A percentile compares a stretch with the other conserved stretches of the same genome.
Conservation (phyloP, 2,329 filamentous ascomycete species). For the Pyrenochaeta sp. region DNA sequence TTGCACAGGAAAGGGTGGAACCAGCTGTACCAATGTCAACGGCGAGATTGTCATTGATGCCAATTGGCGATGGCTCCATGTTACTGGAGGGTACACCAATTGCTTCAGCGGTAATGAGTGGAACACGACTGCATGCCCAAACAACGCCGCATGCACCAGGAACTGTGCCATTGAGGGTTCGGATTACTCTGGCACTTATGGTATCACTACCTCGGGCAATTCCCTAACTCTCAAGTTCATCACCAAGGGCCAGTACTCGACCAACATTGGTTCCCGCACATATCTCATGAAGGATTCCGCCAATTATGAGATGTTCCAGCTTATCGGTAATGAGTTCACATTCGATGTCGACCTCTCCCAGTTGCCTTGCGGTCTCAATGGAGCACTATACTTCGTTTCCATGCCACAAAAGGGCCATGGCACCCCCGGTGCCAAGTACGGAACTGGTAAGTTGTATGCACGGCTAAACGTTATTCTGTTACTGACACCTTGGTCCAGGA, state of each 20-base stretch:
- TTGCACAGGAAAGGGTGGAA: constrained; percentile 52
- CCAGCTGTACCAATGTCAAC: constrained; percentile 42
- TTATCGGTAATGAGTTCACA: constrained; percentile 53
- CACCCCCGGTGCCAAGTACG: constrained; percentile 64
- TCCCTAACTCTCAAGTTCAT: constrained; percentile 66
- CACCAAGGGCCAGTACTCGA: constrained; percentile 58
- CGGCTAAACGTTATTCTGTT: constrained; percentile 46
- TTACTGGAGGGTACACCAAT: constrained; percentile 48
- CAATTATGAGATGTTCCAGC: constrained; percentile 54
- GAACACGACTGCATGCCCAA: constrained; percentile 52
- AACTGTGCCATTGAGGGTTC: constrained; percentile 55
- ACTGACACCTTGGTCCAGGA: constrained; percentile 23
- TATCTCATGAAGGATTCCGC: constrained; percentile 53
- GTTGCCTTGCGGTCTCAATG: constrained; percentile 75
- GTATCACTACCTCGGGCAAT: constrained; percentile 62
- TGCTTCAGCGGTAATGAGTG: constrained; percentile 57
- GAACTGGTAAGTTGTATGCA: constrained; percentile 57
- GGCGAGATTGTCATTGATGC: constrained; percentile 54
- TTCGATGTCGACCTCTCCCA: constrained; percentile 63
- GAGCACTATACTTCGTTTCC: constrained; percentile 60
- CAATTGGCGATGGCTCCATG: constrained; percentile 60
- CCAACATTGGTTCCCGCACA: constrained; percentile 53
- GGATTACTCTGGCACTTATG: constrained; percentile 54
- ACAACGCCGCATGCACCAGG: constrained; percentile 47
- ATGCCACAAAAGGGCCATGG: constrained; percentile 66